Conservation (phyloP, 1,284 basidiomycete species). For the Fistulina hepatica region DNA sequence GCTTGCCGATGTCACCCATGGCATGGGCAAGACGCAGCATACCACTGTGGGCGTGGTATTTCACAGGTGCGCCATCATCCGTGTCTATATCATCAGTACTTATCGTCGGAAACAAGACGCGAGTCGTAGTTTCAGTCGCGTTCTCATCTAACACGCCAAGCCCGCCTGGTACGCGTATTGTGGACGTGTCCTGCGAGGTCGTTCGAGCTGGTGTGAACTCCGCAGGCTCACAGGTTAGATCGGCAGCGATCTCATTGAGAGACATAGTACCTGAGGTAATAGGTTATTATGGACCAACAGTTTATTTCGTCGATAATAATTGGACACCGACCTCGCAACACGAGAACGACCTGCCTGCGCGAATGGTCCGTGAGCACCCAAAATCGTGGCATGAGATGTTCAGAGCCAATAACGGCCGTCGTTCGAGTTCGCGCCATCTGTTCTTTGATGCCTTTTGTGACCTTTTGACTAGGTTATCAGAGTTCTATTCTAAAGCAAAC, state of each 20-base stretch:
- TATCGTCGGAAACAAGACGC: too few relatives aligned
- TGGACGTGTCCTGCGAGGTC: constrained; percentile 6
- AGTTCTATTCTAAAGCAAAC: too few relatives aligned
- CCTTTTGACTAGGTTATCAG: too few relatives aligned
- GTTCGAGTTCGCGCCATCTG: constrained; percentile 18
- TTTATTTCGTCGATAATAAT: neutral
- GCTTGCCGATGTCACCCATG: constrained; percentile 68
- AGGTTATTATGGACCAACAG: constrained; percentile 10
- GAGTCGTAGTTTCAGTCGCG: too few relatives aligned
- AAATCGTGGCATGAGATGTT: constrained; percentile 65
- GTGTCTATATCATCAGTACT: too few relatives aligned
- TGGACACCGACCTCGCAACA: constrained; percentile 44
- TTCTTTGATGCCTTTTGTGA: constrained; percentile 15
- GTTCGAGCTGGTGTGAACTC: constrained; percentile 46
- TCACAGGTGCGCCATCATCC: neutral
- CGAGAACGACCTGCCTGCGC: constrained; percentile 60
- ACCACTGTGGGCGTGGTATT: constrained; percentile 62
- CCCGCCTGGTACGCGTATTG: neutral
- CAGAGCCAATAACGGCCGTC: constrained; percentile 47
- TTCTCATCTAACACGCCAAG: too few relatives aligned
- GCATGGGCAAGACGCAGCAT: constrained; percentile 70
- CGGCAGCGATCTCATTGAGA: constrained; percentile 73
- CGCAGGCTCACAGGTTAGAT: constrained; percentile 66
- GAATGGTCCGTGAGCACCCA: constrained; percentile 74
- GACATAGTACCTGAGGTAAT: constrained; percentile 57